These are phyloP conservation scores for Jimgerdemannia flammicorona DNA, from an alignment of 192 early-diverging fungal species.

Conservation along the genomic window DNA sequence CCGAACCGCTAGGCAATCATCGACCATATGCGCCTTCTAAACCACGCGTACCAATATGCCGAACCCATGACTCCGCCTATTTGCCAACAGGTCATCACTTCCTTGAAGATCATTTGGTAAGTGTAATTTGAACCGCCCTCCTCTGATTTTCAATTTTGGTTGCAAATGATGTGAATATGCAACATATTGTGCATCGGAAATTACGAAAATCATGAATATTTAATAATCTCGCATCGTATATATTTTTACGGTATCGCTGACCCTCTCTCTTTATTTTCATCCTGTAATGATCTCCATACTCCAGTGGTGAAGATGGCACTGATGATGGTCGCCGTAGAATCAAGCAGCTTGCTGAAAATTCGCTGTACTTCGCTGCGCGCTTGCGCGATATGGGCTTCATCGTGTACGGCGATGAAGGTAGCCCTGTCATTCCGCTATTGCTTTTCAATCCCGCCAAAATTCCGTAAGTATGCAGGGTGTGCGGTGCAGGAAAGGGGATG, in stretches of 20 bases:
- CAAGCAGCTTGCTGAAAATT: constrained; percentile 74
- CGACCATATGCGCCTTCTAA: constrained; percentile 67
- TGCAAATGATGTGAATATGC: no score
- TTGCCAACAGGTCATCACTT: constrained; percentile 74
- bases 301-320: constrained; percentile 54
- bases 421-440: constrained; percentile 80
- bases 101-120: constrained; percentile 63
- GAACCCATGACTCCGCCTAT: constrained; percentile 77
- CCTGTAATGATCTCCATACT: no score
- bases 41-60: constrained; percentile 73
- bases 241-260: no score
- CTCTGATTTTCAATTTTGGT: no score
- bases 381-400: constrained; percentile 81
- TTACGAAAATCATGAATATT: no score
- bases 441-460: constrained; percentile 88
- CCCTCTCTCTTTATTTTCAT: no score
- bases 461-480: constrained; percentile 30
- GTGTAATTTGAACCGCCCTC: not conserved
- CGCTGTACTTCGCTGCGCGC: constrained; percentile 67
- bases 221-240: no score
- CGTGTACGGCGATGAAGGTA: constrained; percentile 74
- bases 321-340: constrained; percentile 75
- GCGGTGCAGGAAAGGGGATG: not conserved
- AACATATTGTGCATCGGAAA: no score
- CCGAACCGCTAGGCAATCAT: constrained; percentile 42